Evolutionary conservation across 2,329 filamentous ascomycete species (phyloP).

Genomic region (Elsinoe ampelina): DNA sequence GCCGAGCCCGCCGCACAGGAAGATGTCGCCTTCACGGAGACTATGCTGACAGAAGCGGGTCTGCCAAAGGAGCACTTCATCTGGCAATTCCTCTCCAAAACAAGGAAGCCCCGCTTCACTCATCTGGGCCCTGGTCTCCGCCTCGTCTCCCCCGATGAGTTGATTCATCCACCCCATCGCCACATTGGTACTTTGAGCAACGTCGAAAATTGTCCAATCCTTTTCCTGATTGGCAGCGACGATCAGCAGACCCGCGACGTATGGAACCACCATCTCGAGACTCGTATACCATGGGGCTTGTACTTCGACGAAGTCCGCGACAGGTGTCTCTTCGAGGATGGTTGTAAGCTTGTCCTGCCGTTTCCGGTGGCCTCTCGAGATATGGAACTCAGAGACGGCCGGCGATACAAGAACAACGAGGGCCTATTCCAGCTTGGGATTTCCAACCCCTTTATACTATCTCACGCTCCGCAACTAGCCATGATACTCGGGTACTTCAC

Average conservation of each 20-base stretch:
- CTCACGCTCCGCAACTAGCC: neutral
- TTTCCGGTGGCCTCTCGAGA: slow-evolving; percentile 21
- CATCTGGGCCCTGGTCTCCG: slow-evolving; percentile 27
- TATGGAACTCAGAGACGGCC: neutral
- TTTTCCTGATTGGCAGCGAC: neutral
- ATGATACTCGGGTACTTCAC: neutral
- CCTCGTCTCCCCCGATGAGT: slow-evolving; percentile 27
- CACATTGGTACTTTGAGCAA: slow-evolving; percentile 23
- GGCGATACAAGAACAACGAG: neutral
- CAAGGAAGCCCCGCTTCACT: slow-evolving; percentile 24
- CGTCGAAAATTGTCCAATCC: neutral
- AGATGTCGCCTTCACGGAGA: slow-evolving; percentile 18
- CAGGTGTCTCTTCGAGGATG: slow-evolving; percentile 28
- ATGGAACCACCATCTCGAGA: slow-evolving; percentile 12
- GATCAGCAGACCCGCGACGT: neutral
- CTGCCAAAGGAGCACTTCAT: slow-evolving; percentile 19
- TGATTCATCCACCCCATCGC: slow-evolving; percentile 23
- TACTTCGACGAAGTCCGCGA: slow-evolving; percentile 26
- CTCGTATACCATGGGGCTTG: slow-evolving; percentile 25
- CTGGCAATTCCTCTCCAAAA: slow-evolving; percentile 25
- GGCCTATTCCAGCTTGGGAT: neutral
- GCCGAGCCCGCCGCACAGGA: neutral
- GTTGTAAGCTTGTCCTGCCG: slow-evolving; percentile 26
- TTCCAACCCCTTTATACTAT: neutral
- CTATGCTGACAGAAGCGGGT: slow-evolving; percentile 20